Evolutionary conservation across 208 protist genomes (phyloP).

Genomic region (Acanthamoeba castellanii): DNA sequence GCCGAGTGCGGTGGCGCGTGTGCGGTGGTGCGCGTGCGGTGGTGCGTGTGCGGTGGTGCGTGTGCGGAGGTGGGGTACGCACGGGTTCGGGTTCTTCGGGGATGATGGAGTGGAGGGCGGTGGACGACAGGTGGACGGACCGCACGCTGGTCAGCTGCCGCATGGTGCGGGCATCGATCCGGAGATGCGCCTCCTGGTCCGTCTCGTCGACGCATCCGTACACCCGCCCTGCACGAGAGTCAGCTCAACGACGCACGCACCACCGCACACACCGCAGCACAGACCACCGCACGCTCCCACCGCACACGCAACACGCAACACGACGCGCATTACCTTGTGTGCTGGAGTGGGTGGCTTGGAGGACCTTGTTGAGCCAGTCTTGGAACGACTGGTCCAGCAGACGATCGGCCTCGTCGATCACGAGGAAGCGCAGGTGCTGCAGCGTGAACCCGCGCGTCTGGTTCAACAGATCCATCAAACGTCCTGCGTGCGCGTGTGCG

Average conservation of each 20-base stretch:
- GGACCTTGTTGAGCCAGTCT: constrained; percentile 86
- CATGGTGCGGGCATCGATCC: constrained; percentile 50
- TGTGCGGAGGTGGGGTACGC: neutral
- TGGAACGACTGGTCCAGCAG: constrained; percentile 89
- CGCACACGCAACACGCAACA: neutral
- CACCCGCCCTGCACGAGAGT: neutral
- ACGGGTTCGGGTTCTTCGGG: constrained; percentile 35
- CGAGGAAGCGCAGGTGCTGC: constrained; percentile 88
- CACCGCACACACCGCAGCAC: neutral
- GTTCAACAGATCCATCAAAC: constrained; percentile 80
- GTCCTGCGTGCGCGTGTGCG: neutral
- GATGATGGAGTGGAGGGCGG: constrained; percentile 39
- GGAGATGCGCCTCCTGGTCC: constrained; percentile 31
- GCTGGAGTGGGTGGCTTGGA: constrained; percentile 71
- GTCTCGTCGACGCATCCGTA: constrained; percentile 45
- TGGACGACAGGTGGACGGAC: constrained; percentile 25
- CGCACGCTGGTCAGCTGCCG: constrained; percentile 60
- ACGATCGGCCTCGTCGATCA: constrained; percentile 92
- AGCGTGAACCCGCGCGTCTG: constrained; percentile 84
- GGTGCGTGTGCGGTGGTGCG: neutral
- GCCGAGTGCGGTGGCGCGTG: neutral
- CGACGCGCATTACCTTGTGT: neutral
- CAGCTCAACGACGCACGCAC: neutral
- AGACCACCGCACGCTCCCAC: no score
- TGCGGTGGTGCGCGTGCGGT: neutral